phyloP scores from a whole-genome alignment of 768 basidiomycete genomes.

The Suillus fuscotomentosus region DNA sequence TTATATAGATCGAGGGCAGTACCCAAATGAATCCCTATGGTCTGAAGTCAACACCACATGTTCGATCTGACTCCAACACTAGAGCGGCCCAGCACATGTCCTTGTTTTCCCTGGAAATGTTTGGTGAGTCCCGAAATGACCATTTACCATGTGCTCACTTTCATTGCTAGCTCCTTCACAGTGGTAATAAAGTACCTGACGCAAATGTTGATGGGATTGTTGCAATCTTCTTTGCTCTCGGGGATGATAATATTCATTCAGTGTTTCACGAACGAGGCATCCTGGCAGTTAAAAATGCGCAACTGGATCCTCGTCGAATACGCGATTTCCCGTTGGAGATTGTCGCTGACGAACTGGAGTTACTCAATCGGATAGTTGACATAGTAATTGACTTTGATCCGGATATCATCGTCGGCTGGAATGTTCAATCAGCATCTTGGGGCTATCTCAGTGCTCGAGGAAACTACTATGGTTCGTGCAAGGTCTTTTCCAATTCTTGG shows the following conservation, averaged over 20 bases:
- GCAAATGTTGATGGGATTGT: conserved; percentile 54
- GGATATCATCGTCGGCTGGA: conserved; percentile 91
- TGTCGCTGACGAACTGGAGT: conserved; percentile 70
- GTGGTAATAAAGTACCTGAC: conserved; percentile 58
- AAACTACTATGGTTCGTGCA: conserved; percentile 48
- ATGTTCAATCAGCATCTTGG: conserved; percentile 86
- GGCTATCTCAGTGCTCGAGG: conserved; percentile 82
- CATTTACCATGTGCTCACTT: not conserved
- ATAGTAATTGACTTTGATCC: conserved; percentile 78
- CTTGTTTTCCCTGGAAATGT: conserved; percentile 79
- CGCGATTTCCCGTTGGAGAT: conserved; percentile 47
- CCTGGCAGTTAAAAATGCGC: conserved; percentile 47
- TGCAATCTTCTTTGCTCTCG: conserved; percentile 74
- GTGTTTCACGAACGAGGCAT: conserved; percentile 40
- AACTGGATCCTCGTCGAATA: conserved; percentile 40
- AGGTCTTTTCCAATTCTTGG: not conserved
- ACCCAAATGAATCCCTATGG: conserved; percentile 77
- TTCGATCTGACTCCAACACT: conserved; percentile 35
- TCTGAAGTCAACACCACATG: conserved; percentile 54
- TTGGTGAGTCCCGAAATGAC: conserved; percentile 53
- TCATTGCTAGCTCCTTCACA: conserved; percentile 52
- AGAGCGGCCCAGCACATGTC: conserved; percentile 77
- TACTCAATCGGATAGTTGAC: conserved; percentile 78
- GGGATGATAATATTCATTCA: conserved; percentile 37
- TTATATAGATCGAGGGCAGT: conserved; percentile 59